Evolutionary conservation across 805 yeast species (phyloP), one percentile per base, ranked within the genome.

Genomic region (Vanderwaltozyma yarrowii): DNA sequence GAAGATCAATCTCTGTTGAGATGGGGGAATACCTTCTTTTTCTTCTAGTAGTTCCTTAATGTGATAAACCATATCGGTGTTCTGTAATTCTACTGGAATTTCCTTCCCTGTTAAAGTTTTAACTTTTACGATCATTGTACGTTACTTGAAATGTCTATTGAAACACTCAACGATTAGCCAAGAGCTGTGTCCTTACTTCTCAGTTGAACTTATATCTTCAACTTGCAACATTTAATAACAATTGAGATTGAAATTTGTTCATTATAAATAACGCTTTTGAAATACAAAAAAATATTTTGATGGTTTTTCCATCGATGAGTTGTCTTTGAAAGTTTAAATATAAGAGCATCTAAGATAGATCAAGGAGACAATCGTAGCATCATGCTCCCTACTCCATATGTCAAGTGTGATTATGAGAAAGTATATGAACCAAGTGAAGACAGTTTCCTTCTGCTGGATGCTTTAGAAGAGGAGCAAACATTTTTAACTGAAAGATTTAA

Each of bases 351-450:
- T n/a, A n/a, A n/a, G n/a, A n/a, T n/a, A n/a, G n/a, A n/a, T n/a
- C n/a, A n/a, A n/a, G n/a, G n/a, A n/a, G n/a, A 5, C 27, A 8
- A 24, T 24, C 11, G 27, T 8, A 12, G 9, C 27, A 24, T 7
- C 11, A 87, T 87, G 96, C 67, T 84, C 3, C 78, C 92, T 5
- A 88, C 96, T 0, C 96, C 97, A 1, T 57, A 60, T 7, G 65
- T 81, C 2, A 58, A 66, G 15, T 70, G 78, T 15, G 80, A 81
- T 50, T 73, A 69, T 44, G 77, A 72, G n/a, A 70, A 70, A 47
- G 94, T 89, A 3, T 92, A 92, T 56, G 98, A 92, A 53, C 97
- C 98, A 0, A 74, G 94, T 0, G 98, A 92, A 51, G 98, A 92
- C 63, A 75, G 95, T 7, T 92, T 80, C 53, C 72, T 89, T 9